Conservation (phyloP, 1,139 yeast genomes). For the Suhomyces guaymorum region DNA sequence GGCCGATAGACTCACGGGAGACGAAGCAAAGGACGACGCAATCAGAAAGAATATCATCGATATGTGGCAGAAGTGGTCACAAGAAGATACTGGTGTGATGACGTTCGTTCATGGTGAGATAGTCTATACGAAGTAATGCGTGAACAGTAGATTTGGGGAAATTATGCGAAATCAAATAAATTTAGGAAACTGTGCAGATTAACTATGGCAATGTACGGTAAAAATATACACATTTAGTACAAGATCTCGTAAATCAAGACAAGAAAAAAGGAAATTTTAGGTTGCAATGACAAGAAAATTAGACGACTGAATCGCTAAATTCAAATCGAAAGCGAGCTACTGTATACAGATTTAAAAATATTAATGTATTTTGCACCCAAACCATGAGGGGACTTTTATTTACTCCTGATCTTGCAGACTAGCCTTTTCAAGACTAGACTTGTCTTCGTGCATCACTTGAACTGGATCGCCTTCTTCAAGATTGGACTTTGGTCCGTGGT, state of each 20-base stretch:
- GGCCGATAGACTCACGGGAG: conserved; percentile 14
- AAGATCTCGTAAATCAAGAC: no score
- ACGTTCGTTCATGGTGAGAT: conserved; percentile 20
- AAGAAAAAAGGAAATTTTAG: no score
- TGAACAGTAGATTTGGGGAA: no score
- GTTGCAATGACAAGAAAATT: no score
- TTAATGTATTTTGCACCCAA: no score
- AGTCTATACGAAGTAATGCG: conserved; percentile 15
- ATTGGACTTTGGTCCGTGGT: conserved; percentile 41
- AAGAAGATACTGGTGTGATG: conserved; percentile 18
- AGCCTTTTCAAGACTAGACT: not conserved
- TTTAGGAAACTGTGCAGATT: no score
- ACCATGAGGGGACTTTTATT: no score
- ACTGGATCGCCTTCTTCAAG: conserved; percentile 19
- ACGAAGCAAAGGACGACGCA: conserved; percentile 13
- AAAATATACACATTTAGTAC: no score
- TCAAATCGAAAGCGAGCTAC: no score
- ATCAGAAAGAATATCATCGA: conserved; percentile 5
- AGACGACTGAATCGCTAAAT: no score
- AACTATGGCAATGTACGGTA: no score
- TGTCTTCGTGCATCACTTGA: not conserved
- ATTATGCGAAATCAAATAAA: no score
- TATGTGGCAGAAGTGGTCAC: conserved; percentile 19
- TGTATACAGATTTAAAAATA: not conserved
- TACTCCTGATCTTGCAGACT: conserved; percentile 2